A percentile compares a stretch with the other conserved stretches of the same genome.
These are phyloP conservation scores for Hymenoscyphus occultus DNA, from an alignment of 2,329 filamentous ascomycete genomes.

Conservation along the genomic window DNA sequence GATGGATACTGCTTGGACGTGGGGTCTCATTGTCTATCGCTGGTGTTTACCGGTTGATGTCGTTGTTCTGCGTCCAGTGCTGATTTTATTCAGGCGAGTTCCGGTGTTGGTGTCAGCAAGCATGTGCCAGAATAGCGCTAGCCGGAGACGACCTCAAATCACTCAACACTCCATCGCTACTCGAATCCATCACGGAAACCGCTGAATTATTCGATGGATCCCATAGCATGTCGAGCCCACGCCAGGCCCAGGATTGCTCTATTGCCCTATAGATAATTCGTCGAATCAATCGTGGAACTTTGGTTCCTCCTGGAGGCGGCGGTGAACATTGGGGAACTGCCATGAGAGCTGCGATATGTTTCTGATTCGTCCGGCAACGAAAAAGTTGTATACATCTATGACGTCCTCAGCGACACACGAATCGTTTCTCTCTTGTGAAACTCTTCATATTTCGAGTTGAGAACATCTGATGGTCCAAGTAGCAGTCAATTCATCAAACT, in stretches of 20 bases:
- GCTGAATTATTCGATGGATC: background rate
- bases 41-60: background rate
- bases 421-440: too few relatives aligned
- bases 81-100: slow-evolving; percentile 11
- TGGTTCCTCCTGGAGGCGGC: too few relatives aligned
- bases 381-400: background rate
- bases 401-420: too few relatives aligned
- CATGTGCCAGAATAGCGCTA: background rate
- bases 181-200: slow-evolving; percentile 19
- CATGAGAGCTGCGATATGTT: background rate
- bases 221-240: too few relatives aligned
- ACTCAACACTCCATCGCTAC: slow-evolving; percentile 18
- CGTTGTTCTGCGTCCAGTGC: background rate
- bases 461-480: too few relatives aligned
- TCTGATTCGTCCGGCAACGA: background rate
- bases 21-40: background rate
- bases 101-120: slow-evolving; percentile 1
- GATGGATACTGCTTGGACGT: background rate
- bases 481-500: too few relatives aligned
- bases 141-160: background rate
- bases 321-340: background rate
- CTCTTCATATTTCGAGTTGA: too few relatives aligned
- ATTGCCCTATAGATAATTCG: background rate
- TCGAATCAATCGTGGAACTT: background rate
- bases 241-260: background rate